Evolutionary conservation across 176 grass and related monocot genomes (phyloP).

Genomic region (Raddia guianensis): DNA sequence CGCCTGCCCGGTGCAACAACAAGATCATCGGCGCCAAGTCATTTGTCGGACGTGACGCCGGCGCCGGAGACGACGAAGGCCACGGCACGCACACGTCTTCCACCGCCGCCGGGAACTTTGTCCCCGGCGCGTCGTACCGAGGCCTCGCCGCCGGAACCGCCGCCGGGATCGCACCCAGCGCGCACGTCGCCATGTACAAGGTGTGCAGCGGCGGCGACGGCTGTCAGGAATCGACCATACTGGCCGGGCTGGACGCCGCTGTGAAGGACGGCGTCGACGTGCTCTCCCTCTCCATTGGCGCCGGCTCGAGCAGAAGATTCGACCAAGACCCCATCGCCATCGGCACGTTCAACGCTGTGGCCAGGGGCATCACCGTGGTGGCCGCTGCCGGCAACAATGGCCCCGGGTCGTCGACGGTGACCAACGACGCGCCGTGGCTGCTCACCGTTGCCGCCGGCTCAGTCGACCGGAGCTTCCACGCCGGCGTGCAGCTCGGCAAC

Average conservation of each 20-base stretch:
- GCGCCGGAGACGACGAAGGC: background rate
- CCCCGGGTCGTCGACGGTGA: background rate
- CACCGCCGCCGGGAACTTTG: slow-evolving; percentile 53
- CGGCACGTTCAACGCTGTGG: slow-evolving; percentile 43
- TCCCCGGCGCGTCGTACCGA: background rate
- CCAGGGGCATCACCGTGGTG: slow-evolving; percentile 49
- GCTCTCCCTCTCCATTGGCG: slow-evolving; percentile 54
- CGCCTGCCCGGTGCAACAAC: slow-evolving; percentile 43
- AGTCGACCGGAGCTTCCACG: slow-evolving; percentile 27
- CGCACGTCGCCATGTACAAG: slow-evolving; percentile 65
- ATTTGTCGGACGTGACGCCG: background rate
- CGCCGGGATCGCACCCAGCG: slow-evolving; percentile 43
- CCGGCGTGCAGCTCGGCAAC: slow-evolving; percentile 2
- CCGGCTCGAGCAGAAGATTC: background rate
- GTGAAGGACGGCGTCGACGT: slow-evolving; percentile 70
- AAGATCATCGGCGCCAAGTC: slow-evolving; percentile 45
- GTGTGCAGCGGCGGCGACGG: background rate
- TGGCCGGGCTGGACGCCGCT: slow-evolving; percentile 31
- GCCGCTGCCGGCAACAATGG: slow-evolving; percentile 42
- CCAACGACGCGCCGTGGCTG: slow-evolving; percentile 62
- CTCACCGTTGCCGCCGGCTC: slow-evolving; percentile 52
- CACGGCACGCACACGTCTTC: slow-evolving; percentile 50
- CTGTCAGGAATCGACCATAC: background rate
- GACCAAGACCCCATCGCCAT: slow-evolving; percentile 38
- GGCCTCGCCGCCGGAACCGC: slow-evolving; percentile 5